Percentiles rank a stretch among this genome's conserved stretches.
Evolutionary conservation across 2,329 filamentous ascomycete genomes (phyloP).

Genomic region (Chrysosporium keratinophilum): DNA sequence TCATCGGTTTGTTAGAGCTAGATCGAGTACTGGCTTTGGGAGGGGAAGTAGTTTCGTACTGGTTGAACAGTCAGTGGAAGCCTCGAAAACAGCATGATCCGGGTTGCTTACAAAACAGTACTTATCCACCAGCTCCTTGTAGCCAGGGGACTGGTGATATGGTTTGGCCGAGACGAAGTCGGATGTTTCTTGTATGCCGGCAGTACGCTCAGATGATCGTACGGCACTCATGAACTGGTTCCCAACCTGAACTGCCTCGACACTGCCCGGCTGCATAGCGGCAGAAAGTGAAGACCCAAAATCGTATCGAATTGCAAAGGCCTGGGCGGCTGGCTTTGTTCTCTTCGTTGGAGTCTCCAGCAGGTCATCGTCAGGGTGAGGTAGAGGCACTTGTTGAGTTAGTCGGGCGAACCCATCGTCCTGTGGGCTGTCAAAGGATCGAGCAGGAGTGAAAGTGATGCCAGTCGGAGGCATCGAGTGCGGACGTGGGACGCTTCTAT

Average conservation of each 20-base stretch:
- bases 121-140: conserved; percentile 95
- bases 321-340: conserved; percentile 49
- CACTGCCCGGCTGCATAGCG: conserved; percentile 54
- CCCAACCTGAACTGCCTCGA: not conserved
- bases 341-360: conserved; percentile 32
- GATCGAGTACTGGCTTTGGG: not conserved
- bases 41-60: conserved; percentile 9
- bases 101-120: conserved; percentile 94
- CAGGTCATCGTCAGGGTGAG: conserved; percentile 5
- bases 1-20: not conserved
- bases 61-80: not conserved
- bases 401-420: conserved; percentile 6
- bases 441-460: conserved; percentile 49
- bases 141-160: conserved; percentile 73
- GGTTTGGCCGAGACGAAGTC: conserved; percentile 45
- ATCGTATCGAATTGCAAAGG: conserved; percentile 89
- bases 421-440: conserved; percentile 1
- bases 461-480: conserved; percentile 53
- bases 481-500: conserved; percentile 40
- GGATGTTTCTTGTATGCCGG: not conserved
- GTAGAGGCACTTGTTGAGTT: not conserved
- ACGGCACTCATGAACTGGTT: not conserved
- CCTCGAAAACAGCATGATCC: not conserved
- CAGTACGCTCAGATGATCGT: not conserved
- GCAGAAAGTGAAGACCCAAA: conserved; percentile 85